Conservation (phyloP, 108 stramenopile species). For the Skeletonema grethae region DNA sequence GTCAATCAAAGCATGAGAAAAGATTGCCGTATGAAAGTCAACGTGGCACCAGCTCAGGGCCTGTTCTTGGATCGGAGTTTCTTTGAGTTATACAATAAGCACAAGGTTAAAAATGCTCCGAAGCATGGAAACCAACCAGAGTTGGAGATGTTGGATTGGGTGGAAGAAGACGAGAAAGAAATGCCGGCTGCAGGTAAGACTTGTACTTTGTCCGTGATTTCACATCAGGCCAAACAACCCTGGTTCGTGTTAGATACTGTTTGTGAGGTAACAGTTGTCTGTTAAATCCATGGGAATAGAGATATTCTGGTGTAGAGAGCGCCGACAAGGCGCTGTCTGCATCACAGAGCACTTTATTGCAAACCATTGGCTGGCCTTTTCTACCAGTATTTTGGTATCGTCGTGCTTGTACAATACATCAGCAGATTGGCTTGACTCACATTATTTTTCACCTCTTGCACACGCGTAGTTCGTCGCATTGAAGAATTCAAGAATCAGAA, state of each 20-base stretch:
- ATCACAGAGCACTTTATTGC: slow-evolving; percentile 49
- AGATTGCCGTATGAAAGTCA: slow-evolving; percentile 47
- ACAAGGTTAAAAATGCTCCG: slow-evolving; percentile 52
- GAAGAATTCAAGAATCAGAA: slow-evolving; percentile 74
- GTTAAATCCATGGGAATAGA: slow-evolving; percentile 71
- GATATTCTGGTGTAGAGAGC: slow-evolving; percentile 26
- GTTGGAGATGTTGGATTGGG: slow-evolving; percentile 59
- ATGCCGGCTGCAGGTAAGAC: slow-evolving; percentile 28
- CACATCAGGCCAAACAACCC: slow-evolving; percentile 36
- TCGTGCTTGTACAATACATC: slow-evolving; percentile 70
- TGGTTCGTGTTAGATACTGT: slow-evolving; percentile 87
- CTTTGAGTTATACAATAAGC: slow-evolving; percentile 74
- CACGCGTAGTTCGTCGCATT: slow-evolving; percentile 55
- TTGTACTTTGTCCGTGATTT: neutral
- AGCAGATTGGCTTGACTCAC: slow-evolving; percentile 2
- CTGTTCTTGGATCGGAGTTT: slow-evolving; percentile 87
- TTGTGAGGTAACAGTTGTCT: slow-evolving; percentile 55
- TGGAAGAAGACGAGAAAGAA: slow-evolving; percentile 29
- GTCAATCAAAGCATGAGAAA: slow-evolving; percentile 55
- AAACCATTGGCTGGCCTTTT: slow-evolving; percentile 42
- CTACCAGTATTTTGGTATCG: slow-evolving; percentile 52
- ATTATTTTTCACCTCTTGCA: neutral
- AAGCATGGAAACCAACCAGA: slow-evolving; percentile 43
- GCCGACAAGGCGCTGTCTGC: slow-evolving; percentile 79
- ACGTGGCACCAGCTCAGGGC: slow-evolving; percentile 85